These are phyloP conservation scores for Globisporangium cylindrosporum DNA, from an alignment of 352 stramenopile genomes.

Conservation along the genomic window DNA sequence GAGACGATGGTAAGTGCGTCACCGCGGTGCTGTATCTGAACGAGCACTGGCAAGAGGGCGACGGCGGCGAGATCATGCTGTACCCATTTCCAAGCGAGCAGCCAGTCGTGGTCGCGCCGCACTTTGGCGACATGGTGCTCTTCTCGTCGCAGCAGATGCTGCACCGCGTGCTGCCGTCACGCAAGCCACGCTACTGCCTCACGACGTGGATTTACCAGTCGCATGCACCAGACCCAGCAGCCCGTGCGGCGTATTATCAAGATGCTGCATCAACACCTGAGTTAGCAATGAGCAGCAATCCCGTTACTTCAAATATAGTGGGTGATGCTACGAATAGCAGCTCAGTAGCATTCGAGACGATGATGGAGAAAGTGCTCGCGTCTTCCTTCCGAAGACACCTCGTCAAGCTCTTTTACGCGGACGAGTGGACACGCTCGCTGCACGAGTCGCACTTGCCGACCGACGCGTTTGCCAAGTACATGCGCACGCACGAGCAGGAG, in stretches of 20 bases:
- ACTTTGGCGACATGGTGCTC: slow-evolving; percentile 67
- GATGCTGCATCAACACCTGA: neutral
- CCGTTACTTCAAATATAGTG: neutral
- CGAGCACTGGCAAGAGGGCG: slow-evolving; percentile 57
- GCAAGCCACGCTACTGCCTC: slow-evolving; percentile 49
- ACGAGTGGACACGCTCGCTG: slow-evolving; percentile 60
- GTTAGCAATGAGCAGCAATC: neutral
- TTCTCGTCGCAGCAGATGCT: slow-evolving; percentile 82
- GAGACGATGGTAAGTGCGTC: slow-evolving; percentile 78
- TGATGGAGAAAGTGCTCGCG: slow-evolving; percentile 53
- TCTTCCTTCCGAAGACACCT: slow-evolving; percentile 67
- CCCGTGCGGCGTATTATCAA: slow-evolving; percentile 28
- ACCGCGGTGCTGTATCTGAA: slow-evolving; percentile 87
- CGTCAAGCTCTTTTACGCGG: slow-evolving; percentile 46
- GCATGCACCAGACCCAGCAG: slow-evolving; percentile 16
- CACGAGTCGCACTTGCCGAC: slow-evolving; percentile 54
- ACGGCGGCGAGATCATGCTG: slow-evolving; percentile 81
- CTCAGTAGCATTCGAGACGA: slow-evolving; percentile 18
- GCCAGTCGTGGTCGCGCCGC: slow-evolving; percentile 45
- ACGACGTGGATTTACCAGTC: slow-evolving; percentile 72
- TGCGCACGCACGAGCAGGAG: slow-evolving; percentile 57
- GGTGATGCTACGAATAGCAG: neutral
- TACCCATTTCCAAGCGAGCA: slow-evolving; percentile 68
- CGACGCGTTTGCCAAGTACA: slow-evolving; percentile 52
- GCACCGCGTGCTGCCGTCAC: slow-evolving; percentile 62